Base-by-base conservation (phyloP, 1,139 yeast genomes). In the Kurtzmaniella quercitrusa region DNA sequence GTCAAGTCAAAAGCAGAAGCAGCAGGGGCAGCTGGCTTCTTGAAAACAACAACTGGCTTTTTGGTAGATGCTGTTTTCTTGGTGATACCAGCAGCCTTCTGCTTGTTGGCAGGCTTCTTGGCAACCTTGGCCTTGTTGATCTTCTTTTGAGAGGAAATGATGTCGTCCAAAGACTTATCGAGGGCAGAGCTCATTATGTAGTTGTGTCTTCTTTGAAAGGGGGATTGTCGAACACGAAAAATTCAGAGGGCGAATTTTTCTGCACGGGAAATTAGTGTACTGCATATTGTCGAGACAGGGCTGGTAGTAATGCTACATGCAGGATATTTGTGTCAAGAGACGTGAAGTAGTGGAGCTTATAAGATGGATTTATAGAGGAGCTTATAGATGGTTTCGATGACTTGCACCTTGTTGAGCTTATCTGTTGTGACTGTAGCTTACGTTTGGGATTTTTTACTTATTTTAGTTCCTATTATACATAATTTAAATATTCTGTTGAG, bases 111-210 rank as follows among this genome's bases (percentile, higher is more conserved):
- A 37, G 56, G 49, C 50, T 62, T 64, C 45, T 50, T 48, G 38
- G 51, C 61, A 51, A 40, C 53, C 56, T 47, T 59, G 62, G 59
- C 58, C 37, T 62, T 52, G 60, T 60, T 68, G 43, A 54, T 51
- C 60, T 63, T 72, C 69, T 56, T 68, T 57, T 58, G 60, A 49
- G 88, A 70, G 50, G 95, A 78, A 64, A 93, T 88, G 64, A 93
- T 93, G 59, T 91, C 98, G 73, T 93, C 98, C 62, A 93, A 82
- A 45, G 98, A 89, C 73, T 88, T 85, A 73, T 93, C 97, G 70
- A 93, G 79, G 54, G 82, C 72, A 59, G 85, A 76, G 54, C 82
- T 64, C 70, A 66, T 66, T 8, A 14, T 25, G 25, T 10, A 27
- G 12, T 5, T 27, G 14, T 6, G 6, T 11, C 4, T 10, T 3